These are phyloP conservation scores for Neonectria hederae DNA, from an alignment of 2,329 filamentous ascomycete genomes.

Conservation along the genomic window DNA sequence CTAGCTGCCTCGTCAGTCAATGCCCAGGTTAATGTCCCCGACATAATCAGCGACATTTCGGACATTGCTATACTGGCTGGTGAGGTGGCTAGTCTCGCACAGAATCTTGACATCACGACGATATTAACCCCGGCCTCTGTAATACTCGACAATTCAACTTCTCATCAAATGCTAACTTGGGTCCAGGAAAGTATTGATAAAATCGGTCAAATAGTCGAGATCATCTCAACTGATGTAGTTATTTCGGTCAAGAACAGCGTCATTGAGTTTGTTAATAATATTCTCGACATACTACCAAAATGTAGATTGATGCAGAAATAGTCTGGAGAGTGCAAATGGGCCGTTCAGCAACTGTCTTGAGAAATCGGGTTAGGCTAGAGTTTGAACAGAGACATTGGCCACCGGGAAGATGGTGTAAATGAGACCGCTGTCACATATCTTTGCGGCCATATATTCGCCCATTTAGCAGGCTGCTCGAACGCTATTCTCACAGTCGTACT, in stretches of 20 bases:
- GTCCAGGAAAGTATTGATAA: neutral
- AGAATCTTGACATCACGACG: neutral
- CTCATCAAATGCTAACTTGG: neutral
- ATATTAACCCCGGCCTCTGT: neutral
- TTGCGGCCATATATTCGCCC: too few relatives aligned
- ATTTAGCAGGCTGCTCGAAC: too few relatives aligned
- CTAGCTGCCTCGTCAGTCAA: neutral
- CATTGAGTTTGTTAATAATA: neutral
- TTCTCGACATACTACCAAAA: neutral
- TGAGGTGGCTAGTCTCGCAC: neutral
- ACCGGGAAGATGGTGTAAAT: too few relatives aligned
- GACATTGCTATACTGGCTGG: neutral
- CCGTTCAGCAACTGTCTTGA: slow-evolving; percentile 1
- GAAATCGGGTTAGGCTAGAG: neutral
- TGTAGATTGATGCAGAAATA: slow-evolving; percentile 5
- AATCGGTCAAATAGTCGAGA: neutral
- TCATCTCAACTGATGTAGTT: neutral
- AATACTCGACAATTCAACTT: neutral
- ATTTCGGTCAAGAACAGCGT: neutral
- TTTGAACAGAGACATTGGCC: neutral
- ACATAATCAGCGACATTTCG: neutral
- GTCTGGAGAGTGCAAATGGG: slow-evolving; percentile 1
- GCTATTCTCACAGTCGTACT: too few relatives aligned
- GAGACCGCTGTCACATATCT: too few relatives aligned
- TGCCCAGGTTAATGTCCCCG: neutral